Percentiles rank a stretch among this genome's conserved stretches.
These are phyloP conservation scores for Dalbergia cochinchinensis DNA, from an alignment of 306 rosid genomes.

Conservation along the genomic window DNA sequence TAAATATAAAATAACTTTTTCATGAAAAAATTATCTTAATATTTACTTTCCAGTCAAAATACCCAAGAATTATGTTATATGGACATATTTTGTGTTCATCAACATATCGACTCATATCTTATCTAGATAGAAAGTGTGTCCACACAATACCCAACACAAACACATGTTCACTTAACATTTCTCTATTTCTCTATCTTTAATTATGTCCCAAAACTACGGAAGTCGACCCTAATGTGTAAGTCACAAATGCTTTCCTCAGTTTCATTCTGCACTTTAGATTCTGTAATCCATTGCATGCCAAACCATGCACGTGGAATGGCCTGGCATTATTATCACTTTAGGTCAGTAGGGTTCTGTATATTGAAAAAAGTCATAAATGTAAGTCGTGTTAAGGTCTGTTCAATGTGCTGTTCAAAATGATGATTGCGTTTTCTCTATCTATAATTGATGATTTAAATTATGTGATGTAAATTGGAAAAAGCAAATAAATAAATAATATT, in stretches of 20 bases:
- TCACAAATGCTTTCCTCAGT: background rate
- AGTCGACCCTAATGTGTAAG: background rate
- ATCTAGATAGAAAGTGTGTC: too few species aligned
- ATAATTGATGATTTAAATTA: background rate
- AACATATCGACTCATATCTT: too few species aligned
- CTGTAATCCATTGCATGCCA: background rate
- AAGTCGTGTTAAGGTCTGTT: background rate
- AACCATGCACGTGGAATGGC: background rate
- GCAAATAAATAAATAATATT: background rate
- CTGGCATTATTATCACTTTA: background rate
- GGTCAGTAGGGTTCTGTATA: background rate
- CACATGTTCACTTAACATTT: too few species aligned
- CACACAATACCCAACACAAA: too few species aligned
- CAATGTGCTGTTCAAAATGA: background rate
- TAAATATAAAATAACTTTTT: too few species aligned
- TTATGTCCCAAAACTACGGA: too few species aligned
- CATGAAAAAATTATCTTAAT: too few species aligned
- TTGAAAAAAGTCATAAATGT: background rate
- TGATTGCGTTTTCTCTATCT: background rate
- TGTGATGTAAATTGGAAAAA: background rate
- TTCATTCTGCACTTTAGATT: background rate
- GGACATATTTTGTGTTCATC: too few species aligned
- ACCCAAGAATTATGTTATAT: too few species aligned
- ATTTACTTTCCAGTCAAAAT: too few species aligned
- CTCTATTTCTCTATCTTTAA: too few species aligned